Evolutionary conservation across 495 filamentous ascomycete genomes (phyloP).

Genomic region (Aspergillus nanangensis): DNA sequence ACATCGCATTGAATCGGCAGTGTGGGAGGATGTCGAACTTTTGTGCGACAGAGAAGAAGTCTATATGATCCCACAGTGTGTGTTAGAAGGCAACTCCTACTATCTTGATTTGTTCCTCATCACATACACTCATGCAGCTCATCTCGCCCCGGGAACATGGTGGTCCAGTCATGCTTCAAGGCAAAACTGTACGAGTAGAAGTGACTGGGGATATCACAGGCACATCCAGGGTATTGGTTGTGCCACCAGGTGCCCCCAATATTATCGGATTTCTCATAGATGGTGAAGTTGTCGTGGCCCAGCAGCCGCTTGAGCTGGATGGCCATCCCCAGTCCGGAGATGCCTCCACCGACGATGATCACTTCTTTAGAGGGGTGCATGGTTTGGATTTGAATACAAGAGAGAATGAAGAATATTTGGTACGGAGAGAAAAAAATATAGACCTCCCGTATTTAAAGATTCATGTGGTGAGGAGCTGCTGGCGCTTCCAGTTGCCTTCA

Average conservation of each 20-base stretch:
- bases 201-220: constrained; percentile 53
- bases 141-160: constrained; percentile 8
- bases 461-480: too few species aligned
- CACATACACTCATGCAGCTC: constrained; percentile 10
- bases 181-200: constrained; percentile 32
- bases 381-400: too few species aligned
- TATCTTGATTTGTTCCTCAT: too few species aligned
- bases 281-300: constrained; percentile 10
- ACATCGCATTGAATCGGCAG: constrained; percentile 9
- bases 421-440: too few species aligned
- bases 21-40: constrained; percentile 7
- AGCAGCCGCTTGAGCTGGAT: constrained; percentile 10
- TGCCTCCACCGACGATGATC: constrained; percentile 12
- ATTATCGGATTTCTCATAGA: constrained; percentile 16
- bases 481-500: too few species aligned
- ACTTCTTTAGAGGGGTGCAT: constrained; percentile 5
- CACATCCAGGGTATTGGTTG: constrained; percentile 53
- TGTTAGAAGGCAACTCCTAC: too few species aligned
- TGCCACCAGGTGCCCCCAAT: constrained; percentile 57
- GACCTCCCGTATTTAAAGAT: too few species aligned
- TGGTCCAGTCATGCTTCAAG: constrained; percentile 12
- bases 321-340: constrained; percentile 12
- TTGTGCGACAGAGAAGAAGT: constrained; percentile 6
- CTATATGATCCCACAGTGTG: too few species aligned
- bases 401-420: too few species aligned